A percentile compares a stretch with the other conserved stretches of the same genome.
Conservation (phyloP, 2,329 filamentous ascomycete species). For the Aspergillus nomiae region DNA sequence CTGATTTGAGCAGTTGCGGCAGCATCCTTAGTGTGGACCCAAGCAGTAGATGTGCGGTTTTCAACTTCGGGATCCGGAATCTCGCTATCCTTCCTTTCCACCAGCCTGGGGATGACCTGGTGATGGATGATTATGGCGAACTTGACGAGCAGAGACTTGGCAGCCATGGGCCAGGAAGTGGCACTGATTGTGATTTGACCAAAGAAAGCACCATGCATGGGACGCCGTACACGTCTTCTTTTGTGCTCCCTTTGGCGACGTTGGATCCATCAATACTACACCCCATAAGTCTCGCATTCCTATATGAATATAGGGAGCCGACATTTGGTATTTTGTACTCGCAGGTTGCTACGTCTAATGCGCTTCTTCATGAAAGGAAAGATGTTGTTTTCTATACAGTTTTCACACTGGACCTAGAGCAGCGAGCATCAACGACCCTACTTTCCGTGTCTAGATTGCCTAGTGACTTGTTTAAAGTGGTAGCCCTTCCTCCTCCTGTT, state of each 20-base stretch:
- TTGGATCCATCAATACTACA: conserved; percentile 85
- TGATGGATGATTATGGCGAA: conserved; percentile 89
- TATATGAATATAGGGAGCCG: conserved; percentile 95
- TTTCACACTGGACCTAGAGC: conserved; percentile 90
- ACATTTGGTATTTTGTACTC: conserved; percentile 94
- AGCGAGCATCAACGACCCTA: conserved; percentile 89
- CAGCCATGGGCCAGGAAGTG: conserved; percentile 39
- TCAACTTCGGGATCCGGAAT: conserved; percentile 87
- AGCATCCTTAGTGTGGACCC: conserved; percentile 88
- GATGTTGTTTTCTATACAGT: conserved; percentile 90
- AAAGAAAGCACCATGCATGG: conserved; percentile 41
- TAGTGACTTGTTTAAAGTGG: conserved; percentile 79
- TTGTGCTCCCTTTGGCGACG: conserved; percentile 86
- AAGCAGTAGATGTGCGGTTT: conserved; percentile 85
- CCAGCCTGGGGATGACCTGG: conserved; percentile 81
- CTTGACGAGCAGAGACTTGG: conserved; percentile 66
- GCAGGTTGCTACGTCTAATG: conserved; percentile 69
- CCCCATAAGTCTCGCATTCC: conserved; percentile 86
- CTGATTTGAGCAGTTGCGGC: conserved; percentile 71
- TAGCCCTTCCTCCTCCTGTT: conserved; percentile 81
- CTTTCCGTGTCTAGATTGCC: conserved; percentile 83
- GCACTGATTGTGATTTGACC: conserved; percentile 28
- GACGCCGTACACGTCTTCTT: conserved; percentile 84
- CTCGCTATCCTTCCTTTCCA: conserved; percentile 93
- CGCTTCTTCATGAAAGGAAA: conserved; percentile 72